Conservation (phyloP, 192 early-diverging fungal genomes). For the Rhizophagus sp. region DNA sequence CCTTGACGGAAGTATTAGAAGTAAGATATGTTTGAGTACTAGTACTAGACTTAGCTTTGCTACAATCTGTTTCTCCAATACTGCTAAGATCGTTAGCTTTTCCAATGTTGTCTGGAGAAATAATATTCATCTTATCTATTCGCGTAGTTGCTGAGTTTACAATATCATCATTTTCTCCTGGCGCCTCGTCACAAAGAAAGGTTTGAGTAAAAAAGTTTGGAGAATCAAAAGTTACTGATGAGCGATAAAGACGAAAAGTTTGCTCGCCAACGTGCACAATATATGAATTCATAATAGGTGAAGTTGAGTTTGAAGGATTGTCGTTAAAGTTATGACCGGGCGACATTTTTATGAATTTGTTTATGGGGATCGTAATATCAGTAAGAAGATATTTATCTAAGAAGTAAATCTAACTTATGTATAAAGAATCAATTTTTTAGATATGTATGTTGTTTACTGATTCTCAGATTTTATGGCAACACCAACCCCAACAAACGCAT, state of each 20-base stretch:
- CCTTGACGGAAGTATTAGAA: not conserved
- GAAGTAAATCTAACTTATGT: too few relatives aligned
- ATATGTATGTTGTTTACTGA: not conserved
- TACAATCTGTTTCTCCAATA: not conserved
- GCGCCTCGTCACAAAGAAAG: slow-evolving; percentile 18
- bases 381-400: not conserved
- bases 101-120: not conserved
- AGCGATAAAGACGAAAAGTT: slow-evolving; percentile 25
- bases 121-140: not conserved
- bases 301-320: not conserved
- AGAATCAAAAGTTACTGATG: slow-evolving; percentile 27
- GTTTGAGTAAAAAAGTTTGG: slow-evolving; percentile 26
- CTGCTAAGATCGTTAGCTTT: not conserved
- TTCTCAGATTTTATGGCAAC: not conserved
- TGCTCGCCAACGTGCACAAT: slow-evolving; percentile 27
- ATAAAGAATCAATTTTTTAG: not conserved
- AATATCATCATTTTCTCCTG: not conserved
- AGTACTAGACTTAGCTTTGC: not conserved
- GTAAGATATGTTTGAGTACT: slow-evolving; percentile 9
- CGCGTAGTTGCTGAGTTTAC: too few relatives aligned
- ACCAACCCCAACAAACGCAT: not conserved
- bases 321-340: slow-evolving; percentile 3
- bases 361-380: not conserved
- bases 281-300: slow-evolving; percentile 26
- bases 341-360: slow-evolving; percentile 5